Base-by-base conservation (phyloP, 768 basidiomycete species). In the Fibroporia radiculosa region DNA sequence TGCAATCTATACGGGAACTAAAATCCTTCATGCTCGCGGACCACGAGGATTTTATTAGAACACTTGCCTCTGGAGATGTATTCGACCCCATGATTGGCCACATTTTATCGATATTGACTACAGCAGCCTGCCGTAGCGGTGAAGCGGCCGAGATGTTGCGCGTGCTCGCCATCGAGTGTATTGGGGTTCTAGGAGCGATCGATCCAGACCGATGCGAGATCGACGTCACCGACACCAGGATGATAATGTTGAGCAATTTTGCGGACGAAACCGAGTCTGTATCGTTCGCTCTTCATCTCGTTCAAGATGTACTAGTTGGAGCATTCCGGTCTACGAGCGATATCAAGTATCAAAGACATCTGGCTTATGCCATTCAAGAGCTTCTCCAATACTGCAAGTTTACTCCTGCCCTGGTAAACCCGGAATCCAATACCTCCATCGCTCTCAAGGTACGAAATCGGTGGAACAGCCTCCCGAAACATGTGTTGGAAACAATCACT, bases 301-400 rank as follows among this genome's bases (percentile, higher is more conserved):
- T 99, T 47, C 69, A 72, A 40, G 80, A 93, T 46, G 73, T 93
- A 3, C 77, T 99, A 2, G 91, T 95, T 14, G 82, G 83, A 18
- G 86, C 89, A 1, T 97, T 92, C 64, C 82, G 88, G 1, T 87
- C 93, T 3, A 93, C 95, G 0, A 95, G 92, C 59, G 95, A 98
- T 56, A 86, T 93, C 56, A 80, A 77, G 51, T 91, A 95, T 54
- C 96, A 98, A 61, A 83, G 74, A 35, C 80, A 85, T 52, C 75
- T 98, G 14, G 93, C 90, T 0, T 96, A 79, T 60, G 84, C 83
- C 10, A 92, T 99, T 29, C 95, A 99, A 66, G 87, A 97, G 55
- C 69, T 99, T 25, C 66, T 95, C 14, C 75, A 73, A 42, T 87
- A 91, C 58, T 97, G 93, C 63, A 79, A 80, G 24, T 97, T 98